Base-by-base conservation (phyloP, 495 filamentous ascomycete species). In the Aspergillus steynii region DNA sequence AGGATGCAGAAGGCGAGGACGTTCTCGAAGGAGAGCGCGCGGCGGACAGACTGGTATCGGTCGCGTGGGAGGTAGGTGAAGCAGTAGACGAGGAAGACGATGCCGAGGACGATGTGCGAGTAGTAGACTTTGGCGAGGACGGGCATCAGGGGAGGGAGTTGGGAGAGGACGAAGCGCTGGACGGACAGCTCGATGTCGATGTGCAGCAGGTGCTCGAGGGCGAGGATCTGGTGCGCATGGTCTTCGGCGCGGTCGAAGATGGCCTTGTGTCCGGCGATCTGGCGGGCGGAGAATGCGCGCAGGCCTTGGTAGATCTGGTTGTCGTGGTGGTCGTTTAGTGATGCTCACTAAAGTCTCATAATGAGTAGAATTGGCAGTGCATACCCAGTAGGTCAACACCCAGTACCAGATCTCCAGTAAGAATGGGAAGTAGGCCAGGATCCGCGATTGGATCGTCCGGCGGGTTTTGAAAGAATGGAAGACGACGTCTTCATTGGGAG, bases 91-190 rank as follows among this genome's bases (percentile, higher is more conserved):
- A 65, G 56, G 51, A 72, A 72, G 2, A 61, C 46, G 28, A 74
- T 68, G 10, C 80, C 85, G 46, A 88, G 79, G 59, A 87, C 82
- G 27, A 84, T 85, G 64, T 66, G 56, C 7, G 64, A 75, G 77
- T 77, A 61, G 65, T 81, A 55, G 70, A 82, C 57, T 71, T 79
- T 31, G 72, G 80, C 66, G 71, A 84, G 70, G 78, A 85, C 57
- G 51, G 78, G 58, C 77, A 87, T 85, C 59, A 88, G 84, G 82
- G 83, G 86, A 5, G 80, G 77, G 53, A 80, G 79, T 9, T 85
- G 74, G 12, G 74, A 61, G 5, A 81, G 66, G 60, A 68, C 53
- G 32, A 63, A 69, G 82, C 74, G 49, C 62, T 73, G 51, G 76
- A 62, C 1, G 74, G 78, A 61, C 77, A 86, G 68, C 72, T 87